A percentile compares a stretch with the other conserved stretches of the same genome.
These are phyloP conservation scores for Leptomonas pyrrhocoris DNA, from an alignment of 208 protist genomes.

Conservation along the genomic window DNA sequence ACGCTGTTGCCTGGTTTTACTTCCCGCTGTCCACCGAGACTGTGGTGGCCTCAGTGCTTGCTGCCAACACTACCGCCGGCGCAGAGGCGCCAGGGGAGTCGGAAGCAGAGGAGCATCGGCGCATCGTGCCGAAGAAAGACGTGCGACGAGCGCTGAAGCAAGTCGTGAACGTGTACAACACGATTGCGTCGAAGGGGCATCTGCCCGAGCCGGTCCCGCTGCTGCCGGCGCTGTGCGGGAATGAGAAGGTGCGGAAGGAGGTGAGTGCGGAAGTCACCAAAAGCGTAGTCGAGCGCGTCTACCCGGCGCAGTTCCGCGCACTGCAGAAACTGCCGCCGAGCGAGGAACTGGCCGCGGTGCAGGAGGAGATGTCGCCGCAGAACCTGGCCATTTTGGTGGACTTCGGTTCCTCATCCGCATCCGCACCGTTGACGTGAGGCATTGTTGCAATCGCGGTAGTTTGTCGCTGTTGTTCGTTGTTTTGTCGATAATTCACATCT, in stretches of 20 bases:
- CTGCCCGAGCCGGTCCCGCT: slow-evolving; percentile 57
- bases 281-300: slow-evolving; percentile 43
- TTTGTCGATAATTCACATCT: not conserved
- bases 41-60: slow-evolving; percentile 3
- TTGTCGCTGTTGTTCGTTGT: not conserved
- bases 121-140: slow-evolving; percentile 20
- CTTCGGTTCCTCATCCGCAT: slow-evolving; percentile 5
- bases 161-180: slow-evolving; percentile 60
- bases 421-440: not conserved
- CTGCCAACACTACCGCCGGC: not conserved
- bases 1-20: slow-evolving; percentile 21
- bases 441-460: not conserved
- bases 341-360: slow-evolving; percentile 18
- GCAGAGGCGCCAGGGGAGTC: not conserved
- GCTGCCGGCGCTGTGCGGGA: slow-evolving; percentile 41
- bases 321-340: slow-evolving; percentile 25
- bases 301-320: slow-evolving; percentile 34
- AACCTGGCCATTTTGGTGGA: slow-evolving; percentile 56
- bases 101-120: slow-evolving; percentile 10
- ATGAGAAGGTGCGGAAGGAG: slow-evolving; percentile 25
- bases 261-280: slow-evolving; percentile 34
- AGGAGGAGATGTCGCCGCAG: slow-evolving; percentile 50
- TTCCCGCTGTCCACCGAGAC: slow-evolving; percentile 23
- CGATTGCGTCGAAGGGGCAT: slow-evolving; percentile 49
- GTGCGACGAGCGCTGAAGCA: slow-evolving; percentile 35